Percentiles rank a stretch among this genome's conserved stretches.
phyloP scores from a whole-genome alignment of 192 early-diverging fungal species.

The Funneliformis geosporum region DNA sequence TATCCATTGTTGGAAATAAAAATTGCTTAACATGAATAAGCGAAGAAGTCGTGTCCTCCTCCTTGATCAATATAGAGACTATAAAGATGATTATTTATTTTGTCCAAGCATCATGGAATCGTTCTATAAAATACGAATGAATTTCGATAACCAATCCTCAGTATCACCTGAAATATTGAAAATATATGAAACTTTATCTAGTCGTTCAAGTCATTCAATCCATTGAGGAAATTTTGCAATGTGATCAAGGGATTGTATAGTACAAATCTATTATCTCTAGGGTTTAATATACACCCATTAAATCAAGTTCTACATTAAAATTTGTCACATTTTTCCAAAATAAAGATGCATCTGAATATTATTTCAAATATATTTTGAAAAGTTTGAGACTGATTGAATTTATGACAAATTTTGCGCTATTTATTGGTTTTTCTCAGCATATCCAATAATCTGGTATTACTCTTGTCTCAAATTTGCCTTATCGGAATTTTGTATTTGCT shows the following conservation, averaged over 20 bases:
- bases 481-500: neutral
- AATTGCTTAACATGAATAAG: constrained; percentile 29
- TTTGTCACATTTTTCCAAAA: constrained; percentile 20
- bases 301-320: neutral
- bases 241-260: neutral
- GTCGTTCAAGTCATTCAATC: neutral
- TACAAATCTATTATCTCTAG: neutral
- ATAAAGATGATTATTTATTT: neutral
- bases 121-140: neutral
- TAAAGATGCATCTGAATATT: neutral
- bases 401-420: neutral
- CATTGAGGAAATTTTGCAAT: neutral
- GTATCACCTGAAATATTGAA: neutral
- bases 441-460: neutral
- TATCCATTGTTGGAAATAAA: constrained; percentile 9
- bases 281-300: neutral
- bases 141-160: neutral
- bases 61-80: neutral
- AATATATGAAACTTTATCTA: neutral
- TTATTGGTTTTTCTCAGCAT: neutral
- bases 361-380: constrained; percentile 1
- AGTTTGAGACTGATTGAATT: constrained; percentile 8
- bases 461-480: neutral
- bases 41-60: constrained; percentile 21
- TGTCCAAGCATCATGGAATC: neutral